Base-by-base conservation (phyloP, 768 basidiomycete species). In the Mycena epipterygia region DNA sequence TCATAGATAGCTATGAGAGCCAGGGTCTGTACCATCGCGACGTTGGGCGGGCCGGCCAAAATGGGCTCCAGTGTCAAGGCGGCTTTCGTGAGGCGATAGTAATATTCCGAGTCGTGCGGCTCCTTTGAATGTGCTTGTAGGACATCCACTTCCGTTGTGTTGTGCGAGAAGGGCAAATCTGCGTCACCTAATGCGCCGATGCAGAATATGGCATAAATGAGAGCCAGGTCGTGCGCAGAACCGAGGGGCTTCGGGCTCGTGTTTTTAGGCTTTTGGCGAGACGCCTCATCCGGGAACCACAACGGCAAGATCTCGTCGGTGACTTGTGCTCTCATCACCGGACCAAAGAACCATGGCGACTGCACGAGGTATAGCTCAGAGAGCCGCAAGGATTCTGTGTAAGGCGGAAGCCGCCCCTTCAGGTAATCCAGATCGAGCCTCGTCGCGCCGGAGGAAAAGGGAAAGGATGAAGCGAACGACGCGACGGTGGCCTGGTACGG, bases 271-370 rank as follows among this genome's bases (percentile, higher is more conserved):
- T 61, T 33, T 32, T 51, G 62, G 73, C 79, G 70, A 42, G 82
- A 77, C 4, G 86, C 87, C 71, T 87, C 72, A 1, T 70, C 90
- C 21, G 78, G 78, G 68, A 91, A 93, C 89, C 89, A 92, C 48
- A 88, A 73, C 21, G 91, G 91, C n/a, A 92, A 80, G n/a, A 89
- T 79, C 68, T 92, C 90, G 65, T 91, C 89, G 21, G 88, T 78
- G 12, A 92, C 79, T 69, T 94, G 92, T 19, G 82, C 83, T 49
- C 84, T 82, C 3, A 89, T 90, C 41, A 94, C 88, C 3, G 92
- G 89, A 23, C 92, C 90, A 66, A 92, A 93, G 76, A 93, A 93
- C 93, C 93, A 94, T 0, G 91, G 90, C 3, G 92, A 91, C 75
- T 92, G 90, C n/a, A 90, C 90, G 44, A 93, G 85, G 78, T 94